phyloP scores from a whole-genome alignment of 768 basidiomycete species.

The Termitomyces sp. region DNA sequence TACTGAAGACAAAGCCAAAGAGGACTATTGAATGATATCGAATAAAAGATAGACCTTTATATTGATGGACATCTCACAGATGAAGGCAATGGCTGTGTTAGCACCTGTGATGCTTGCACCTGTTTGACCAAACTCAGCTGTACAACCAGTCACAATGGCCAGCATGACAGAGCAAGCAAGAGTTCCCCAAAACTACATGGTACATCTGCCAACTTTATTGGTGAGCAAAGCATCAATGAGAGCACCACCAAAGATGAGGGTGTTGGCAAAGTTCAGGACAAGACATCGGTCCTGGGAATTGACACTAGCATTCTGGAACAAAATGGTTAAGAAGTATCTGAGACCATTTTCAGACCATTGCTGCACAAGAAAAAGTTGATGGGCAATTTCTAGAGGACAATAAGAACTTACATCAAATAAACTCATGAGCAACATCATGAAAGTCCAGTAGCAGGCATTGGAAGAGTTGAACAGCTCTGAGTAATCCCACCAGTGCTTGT shows the following conservation, averaged over 20 bases:
- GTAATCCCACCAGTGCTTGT: constrained; percentile 58
- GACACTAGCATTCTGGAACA: constrained; percentile 34
- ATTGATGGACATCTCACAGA: constrained; percentile 25
- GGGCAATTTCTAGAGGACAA: neutral
- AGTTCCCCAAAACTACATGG: constrained; percentile 46
- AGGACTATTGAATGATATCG: constrained; percentile 28
- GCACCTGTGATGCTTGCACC: constrained; percentile 33
- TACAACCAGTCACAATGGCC: constrained; percentile 38
- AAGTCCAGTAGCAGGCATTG: constrained; percentile 40
- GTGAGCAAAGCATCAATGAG: constrained; percentile 35
- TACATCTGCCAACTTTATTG: constrained; percentile 39
- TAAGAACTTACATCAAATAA: constrained; percentile 38
- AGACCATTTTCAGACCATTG: constrained; percentile 56
- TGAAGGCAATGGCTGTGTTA: constrained; percentile 40
- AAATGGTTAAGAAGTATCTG: constrained; percentile 41
- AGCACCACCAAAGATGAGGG: constrained; percentile 36
- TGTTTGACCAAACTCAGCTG: constrained; percentile 32
- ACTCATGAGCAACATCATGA: constrained; percentile 47
- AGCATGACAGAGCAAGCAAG: constrained; percentile 31
- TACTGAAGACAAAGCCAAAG: constrained; percentile 49
- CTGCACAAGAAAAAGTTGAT: constrained; percentile 12
- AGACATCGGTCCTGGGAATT: constrained; percentile 33
- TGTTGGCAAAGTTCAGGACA: constrained; percentile 38
- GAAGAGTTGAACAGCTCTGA: constrained; percentile 42
- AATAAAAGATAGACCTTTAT: neutral